Base-by-base conservation (phyloP, 352 stramenopile species). In the Pythium insidiosum region DNA sequence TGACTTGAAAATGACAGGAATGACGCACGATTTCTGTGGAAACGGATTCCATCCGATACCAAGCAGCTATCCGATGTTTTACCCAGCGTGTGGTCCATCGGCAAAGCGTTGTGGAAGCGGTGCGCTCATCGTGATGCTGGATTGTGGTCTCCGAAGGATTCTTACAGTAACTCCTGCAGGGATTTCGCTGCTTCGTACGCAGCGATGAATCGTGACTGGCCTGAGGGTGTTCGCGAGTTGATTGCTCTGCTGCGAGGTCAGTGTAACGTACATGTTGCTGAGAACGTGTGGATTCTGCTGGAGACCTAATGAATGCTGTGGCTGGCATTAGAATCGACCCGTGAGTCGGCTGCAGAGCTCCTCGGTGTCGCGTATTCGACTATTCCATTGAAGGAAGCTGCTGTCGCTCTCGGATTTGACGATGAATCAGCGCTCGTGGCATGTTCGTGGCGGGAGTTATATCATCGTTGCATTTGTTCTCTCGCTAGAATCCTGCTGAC, bases 1-100 rank as follows among this genome's bases (percentile, higher is more conserved):
- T 35, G 3, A n/a, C 22, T n/a, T n/a, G n/a, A n/a, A n/a, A n/a
- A n/a, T 16, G 16, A 10, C 20, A 77, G 61, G 25, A 83, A 85
- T 29, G 72, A 85, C 25, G 72, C 75, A 28, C 72, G 75, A 7
- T 88, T 88, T 34, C 54, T 88, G 47, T 88, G 75, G 75, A 85
- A 85, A 50, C 75, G 75, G 25, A 78, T 88, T 22, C 40, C 59
- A 1, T 1, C 21, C 2, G 63, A 62, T 21, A 60, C 53, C 5
- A 88, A 85, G 50, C 48, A 72, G 19, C 40, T 29, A 2, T 71
- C 63, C 0, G 58, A 80, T 26, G 45, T 68, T 21, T 57, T 83
- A 1, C 29, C 20, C 1, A 60, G 72, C 3, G 60, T 79, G 11
- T 88, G 74, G 74, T 63, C 66, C 30, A 76, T 88, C 36, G 72